Base-by-base conservation (phyloP, 2,329 filamentous ascomycete genomes). In the Thielaviopsis ethacetica region DNA sequence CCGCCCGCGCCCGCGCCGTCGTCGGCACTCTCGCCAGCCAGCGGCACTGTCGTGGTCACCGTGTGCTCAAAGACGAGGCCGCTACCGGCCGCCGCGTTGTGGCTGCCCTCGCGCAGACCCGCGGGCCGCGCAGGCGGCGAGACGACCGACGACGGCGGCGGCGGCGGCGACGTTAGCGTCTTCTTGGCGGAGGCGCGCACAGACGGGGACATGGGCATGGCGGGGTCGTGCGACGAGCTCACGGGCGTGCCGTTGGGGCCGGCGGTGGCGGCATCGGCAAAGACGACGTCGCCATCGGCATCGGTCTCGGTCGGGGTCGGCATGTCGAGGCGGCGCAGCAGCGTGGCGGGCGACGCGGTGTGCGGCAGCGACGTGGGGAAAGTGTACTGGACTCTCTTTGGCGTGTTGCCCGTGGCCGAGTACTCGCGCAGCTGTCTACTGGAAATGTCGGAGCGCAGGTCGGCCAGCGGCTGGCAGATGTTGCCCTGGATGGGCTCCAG, bases 391-490 rank as follows among this genome's bases (percentile, higher is more conserved):
- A 77, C 74, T 71, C 91, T 93, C 67, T 86, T 82, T 0, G 93
- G 93, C 1, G 93, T 97, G 53, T 85, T 78, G 56, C 93, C 91
- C 0, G 93, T 97, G 0, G 87, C 81, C 44, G 81, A 75, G 69
- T 97, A 97, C 68, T 96, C 90, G 57, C 83, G 78, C 57, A 97
- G 76, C 4, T 75, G 71, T 1, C 84, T 82, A 53, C 71, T 73
- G 17, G 78, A 72, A 53, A 95, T 81, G n/a, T 82, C 78, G 19
- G 82, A 76, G 7, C 88, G 82, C 26, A 98, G 80, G 53, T 83
- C 77, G 26, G 76, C 72, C 5, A 97, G 80, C 7, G 89, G 86
- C 64, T 82, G 78, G 62, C 84, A 82, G 12, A 94, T 70, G 10
- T 77, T 75, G 30, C 73, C 69, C 1, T 75, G 70, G 4, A 95